A percentile compares a stretch with the other conserved stretches of the same genome.
Conservation (phyloP, 1,284 basidiomycete species). For the Cryptococcus maquisensis region DNA sequence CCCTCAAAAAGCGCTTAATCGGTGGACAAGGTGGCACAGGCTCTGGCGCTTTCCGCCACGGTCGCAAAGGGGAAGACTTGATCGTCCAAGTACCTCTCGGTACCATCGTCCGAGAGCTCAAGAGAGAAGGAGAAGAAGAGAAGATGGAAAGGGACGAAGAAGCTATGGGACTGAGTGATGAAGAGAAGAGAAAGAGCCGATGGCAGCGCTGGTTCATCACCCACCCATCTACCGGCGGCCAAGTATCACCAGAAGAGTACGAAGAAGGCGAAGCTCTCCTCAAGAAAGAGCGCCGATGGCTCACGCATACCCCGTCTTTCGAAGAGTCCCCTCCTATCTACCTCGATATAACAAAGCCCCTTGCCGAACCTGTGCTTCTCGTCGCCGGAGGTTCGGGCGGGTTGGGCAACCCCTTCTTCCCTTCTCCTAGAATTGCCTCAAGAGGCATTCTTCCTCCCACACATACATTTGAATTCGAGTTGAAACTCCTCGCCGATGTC, state of each 20-base stretch:
- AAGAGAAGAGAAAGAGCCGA: conserved; percentile 51
- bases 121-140: conserved; percentile 54
- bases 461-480: conserved; percentile 80
- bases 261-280: conserved; percentile 65
- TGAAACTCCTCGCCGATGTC: conserved; percentile 90
- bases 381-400: conserved; percentile 79
- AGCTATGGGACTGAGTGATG: conserved; percentile 21
- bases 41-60: conserved; percentile 78
- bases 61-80: conserved; percentile 65
- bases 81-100: conserved; percentile 79
- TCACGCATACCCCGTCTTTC: conserved; percentile 22
- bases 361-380: conserved; percentile 60
- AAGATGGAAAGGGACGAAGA: conserved; percentile 47
- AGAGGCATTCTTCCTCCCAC: conserved; percentile 76
- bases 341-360: conserved; percentile 55
- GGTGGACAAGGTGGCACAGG: conserved; percentile 68
- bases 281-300: conserved; percentile 59
- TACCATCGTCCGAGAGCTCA: conserved; percentile 75
- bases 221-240: conserved; percentile 41
- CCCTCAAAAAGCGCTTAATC: conserved; percentile 63
- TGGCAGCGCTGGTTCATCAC: conserved; percentile 48
- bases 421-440: conserved; percentile 65
- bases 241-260: conserved; percentile 57
- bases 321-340: conserved; percentile 56
- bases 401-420: conserved; percentile 83